A percentile compares a stretch with the other conserved stretches of the same genome.
Evolutionary conservation across 441 rosid species (phyloP).

Genomic region (Gossypium gossypioides): DNA sequence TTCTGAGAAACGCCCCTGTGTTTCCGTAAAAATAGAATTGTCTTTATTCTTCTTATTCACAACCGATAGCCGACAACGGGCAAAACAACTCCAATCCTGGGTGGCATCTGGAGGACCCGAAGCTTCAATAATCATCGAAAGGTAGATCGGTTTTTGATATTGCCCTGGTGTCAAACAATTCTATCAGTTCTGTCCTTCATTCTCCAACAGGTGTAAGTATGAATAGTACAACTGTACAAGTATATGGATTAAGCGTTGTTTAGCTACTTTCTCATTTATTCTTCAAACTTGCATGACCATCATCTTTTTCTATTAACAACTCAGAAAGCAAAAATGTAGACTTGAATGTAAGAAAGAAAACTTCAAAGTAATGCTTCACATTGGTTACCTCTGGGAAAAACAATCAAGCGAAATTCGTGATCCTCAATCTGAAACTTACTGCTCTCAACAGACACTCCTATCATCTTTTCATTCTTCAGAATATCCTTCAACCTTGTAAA

Average conservation of each 20-base stretch:
- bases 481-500: conserved; percentile 83
- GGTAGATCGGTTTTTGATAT: conserved; percentile 98
- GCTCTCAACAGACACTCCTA: conserved; percentile 91
- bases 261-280: background rate
- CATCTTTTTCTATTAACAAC: background rate
- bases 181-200: conserved; percentile 33
- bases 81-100: conserved; percentile 95
- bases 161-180: conserved; percentile 68
- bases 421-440: conserved; percentile 94
- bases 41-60: conserved; percentile 77
- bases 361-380: background rate
- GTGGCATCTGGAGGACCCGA: conserved; percentile 78
- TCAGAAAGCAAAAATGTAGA: background rate
- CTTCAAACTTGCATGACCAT: background rate
- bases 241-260: background rate
- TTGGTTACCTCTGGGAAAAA: conserved; percentile 81
- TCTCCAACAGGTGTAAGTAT: background rate
- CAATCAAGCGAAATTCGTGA: conserved; percentile 90
- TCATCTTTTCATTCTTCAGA: conserved; percentile 88
- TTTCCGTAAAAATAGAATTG: conserved; percentile 79
- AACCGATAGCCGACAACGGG: conserved; percentile 79
- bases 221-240: background rate
- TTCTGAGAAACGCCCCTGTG: conserved; percentile 90
- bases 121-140: conserved; percentile 96
- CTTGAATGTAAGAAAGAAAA: background rate